phyloP scores from a whole-genome alignment of 208 protist species.

The Crithidia sp. region DNA sequence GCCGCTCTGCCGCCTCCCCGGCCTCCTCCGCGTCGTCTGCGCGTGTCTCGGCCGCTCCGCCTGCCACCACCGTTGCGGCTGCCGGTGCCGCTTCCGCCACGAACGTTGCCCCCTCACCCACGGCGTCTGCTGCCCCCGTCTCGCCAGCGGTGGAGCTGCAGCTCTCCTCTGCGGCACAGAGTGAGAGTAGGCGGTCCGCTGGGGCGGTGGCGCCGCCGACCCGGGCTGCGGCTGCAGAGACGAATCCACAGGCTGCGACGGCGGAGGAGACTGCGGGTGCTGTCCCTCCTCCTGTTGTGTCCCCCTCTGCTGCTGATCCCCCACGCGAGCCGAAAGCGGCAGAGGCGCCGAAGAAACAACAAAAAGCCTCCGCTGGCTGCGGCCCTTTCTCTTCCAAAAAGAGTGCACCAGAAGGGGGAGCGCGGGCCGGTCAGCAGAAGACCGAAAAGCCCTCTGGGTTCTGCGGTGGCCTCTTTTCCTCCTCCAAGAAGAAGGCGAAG shows the following conservation, averaged over 20 bases:
- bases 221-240: not conserved
- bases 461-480: not conserved
- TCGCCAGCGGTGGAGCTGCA: not conserved
- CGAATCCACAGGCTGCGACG: too few species aligned
- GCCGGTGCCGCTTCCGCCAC: not conserved
- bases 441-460: not conserved
- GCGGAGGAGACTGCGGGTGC: not conserved
- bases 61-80: not conserved
- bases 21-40: not conserved
- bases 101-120: not conserved
- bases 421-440: not conserved
- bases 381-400: conserved; percentile 6
- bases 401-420: not conserved
- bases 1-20: too few species aligned
- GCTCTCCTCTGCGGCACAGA: not conserved
- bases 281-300: not conserved
- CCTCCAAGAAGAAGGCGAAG: conserved; percentile 18
- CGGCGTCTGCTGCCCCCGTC: too few species aligned
- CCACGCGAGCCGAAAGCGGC: not conserved
- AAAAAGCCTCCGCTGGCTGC: conserved; percentile 6
- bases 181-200: not conserved
- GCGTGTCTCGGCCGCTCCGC: not conserved
- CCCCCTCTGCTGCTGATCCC: not conserved
- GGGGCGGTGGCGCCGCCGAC: not conserved
- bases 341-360: conserved; percentile 3